Percentiles rank a stretch among this genome's conserved stretches.
phyloP scores from a whole-genome alignment of 331 rosid species.

The Spiraea crenata region DNA sequence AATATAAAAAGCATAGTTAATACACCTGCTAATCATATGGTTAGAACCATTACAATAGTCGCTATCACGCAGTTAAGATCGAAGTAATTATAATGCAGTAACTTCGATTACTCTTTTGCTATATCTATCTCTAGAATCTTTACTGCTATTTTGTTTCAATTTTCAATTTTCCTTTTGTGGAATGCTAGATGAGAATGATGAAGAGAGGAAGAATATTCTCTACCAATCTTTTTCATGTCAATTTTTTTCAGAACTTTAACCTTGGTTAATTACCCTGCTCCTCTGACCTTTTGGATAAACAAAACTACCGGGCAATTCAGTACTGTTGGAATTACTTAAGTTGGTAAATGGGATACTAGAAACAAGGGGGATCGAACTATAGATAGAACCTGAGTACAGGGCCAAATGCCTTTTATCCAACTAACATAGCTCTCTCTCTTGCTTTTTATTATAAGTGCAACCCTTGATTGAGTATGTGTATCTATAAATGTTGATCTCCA shows the following conservation, averaged over 20 bases:
- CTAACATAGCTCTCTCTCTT: too few relatives aligned
- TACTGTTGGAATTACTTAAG: not conserved
- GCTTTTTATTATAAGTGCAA: conserved; percentile 8
- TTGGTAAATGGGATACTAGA: too few relatives aligned
- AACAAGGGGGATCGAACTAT: too few relatives aligned
- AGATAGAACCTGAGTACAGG: too few relatives aligned
- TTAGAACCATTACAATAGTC: conserved; percentile 21
- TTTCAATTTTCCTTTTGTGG: conserved; percentile 9
- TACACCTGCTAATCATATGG: not conserved
- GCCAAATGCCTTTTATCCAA: too few relatives aligned
- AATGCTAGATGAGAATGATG: not conserved
- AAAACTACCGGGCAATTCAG: too few relatives aligned
- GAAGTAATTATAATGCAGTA: conserved; percentile 7
- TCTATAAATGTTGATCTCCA: not conserved
- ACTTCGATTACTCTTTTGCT: conserved; percentile 10
- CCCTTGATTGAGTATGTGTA: conserved; percentile 3
- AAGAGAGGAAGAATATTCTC: conserved; percentile 22
- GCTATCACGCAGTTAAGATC: conserved; percentile 14
- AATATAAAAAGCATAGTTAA: too few relatives aligned
- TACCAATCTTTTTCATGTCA: conserved; percentile 27
- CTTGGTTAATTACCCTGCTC: not conserved
- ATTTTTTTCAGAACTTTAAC: conserved; percentile 22
- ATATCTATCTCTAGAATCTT: not conserved
- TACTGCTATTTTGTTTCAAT: not conserved
- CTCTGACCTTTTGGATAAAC: too few relatives aligned